Percentiles rank a stretch among this genome's conserved stretches.
phyloP scores from a whole-genome alignment of 2,329 filamentous ascomycete species.

The Nothopassalora personata region DNA sequence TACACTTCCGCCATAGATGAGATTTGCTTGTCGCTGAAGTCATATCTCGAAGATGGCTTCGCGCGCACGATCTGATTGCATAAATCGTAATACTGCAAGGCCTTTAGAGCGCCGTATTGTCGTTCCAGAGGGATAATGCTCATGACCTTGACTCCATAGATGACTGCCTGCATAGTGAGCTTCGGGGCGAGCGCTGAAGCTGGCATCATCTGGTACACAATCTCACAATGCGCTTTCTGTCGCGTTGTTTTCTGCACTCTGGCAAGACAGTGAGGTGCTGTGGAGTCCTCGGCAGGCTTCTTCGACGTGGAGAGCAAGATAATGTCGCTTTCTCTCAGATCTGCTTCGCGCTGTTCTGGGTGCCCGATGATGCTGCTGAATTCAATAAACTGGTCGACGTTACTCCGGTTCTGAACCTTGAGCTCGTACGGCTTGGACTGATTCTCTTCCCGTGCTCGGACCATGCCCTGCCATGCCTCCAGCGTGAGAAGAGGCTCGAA shows the following conservation, averaged over 20 bases:
- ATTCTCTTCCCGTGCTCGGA: conserved; percentile 82
- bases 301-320: conserved; percentile 72
- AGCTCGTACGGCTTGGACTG: conserved; percentile 77
- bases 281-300: conserved; percentile 61
- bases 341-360: conserved; percentile 63
- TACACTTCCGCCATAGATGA: conserved; percentile 68
- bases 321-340: conserved; percentile 78
- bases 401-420: conserved; percentile 80
- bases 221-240: conserved; percentile 75
- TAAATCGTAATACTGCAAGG: conserved; percentile 89
- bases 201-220: conserved; percentile 78
- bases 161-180: conserved; percentile 63
- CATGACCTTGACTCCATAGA: conserved; percentile 76
- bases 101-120: conserved; percentile 87
- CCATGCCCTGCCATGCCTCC: conserved; percentile 93
- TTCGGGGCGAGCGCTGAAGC: conserved; percentile 23
- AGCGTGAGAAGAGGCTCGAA: conserved; percentile 87
- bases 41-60: conserved; percentile 81
- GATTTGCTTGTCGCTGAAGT: conserved; percentile 70
- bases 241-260: conserved; percentile 73
- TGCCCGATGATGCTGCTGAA: conserved; percentile 77
- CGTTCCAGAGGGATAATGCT: conserved; percentile 93
- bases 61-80: conserved; percentile 87
- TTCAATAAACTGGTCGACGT: conserved; percentile 88
- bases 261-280: conserved; percentile 75